phyloP scores from a whole-genome alignment of 331 rosid genomes.

The Dryas integrifolia region DNA sequence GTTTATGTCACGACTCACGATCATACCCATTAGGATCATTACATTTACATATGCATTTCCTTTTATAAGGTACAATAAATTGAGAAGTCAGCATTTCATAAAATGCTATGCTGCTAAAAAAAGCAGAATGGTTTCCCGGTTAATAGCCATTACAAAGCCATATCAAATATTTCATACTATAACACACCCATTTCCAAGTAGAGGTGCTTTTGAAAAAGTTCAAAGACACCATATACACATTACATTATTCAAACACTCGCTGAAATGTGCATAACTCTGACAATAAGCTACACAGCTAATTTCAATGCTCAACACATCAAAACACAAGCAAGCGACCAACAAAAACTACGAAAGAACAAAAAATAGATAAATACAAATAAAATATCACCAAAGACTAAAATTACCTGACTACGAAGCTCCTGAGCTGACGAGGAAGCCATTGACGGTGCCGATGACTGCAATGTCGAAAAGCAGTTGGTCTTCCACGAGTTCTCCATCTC shows the following conservation, averaged over 20 bases:
- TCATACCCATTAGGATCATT: not conserved
- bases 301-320: constrained; percentile 3
- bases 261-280: not conserved
- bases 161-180: not conserved
- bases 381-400: not conserved
- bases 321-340: constrained; percentile 13
- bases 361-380: not conserved
- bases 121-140: constrained; percentile 12
- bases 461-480: constrained; percentile 38
- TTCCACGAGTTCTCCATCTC: constrained; percentile 47
- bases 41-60: not conserved
- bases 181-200: not conserved
- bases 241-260: not conserved
- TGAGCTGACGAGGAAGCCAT: constrained; percentile 35
- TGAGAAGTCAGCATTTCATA: not conserved
- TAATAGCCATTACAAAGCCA: not conserved
- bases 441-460: constrained; percentile 35
- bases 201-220: too few relatives aligned
- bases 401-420: constrained; percentile 50
- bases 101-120: not conserved
- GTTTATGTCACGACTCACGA: not conserved
- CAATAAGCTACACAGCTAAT: not conserved
- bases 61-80: not conserved
- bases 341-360: not conserved
- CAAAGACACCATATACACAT: not conserved